These are phyloP conservation scores for Backusella sp. DNA, from an alignment of 192 early-diverging fungal genomes.

Conservation along the genomic window DNA sequence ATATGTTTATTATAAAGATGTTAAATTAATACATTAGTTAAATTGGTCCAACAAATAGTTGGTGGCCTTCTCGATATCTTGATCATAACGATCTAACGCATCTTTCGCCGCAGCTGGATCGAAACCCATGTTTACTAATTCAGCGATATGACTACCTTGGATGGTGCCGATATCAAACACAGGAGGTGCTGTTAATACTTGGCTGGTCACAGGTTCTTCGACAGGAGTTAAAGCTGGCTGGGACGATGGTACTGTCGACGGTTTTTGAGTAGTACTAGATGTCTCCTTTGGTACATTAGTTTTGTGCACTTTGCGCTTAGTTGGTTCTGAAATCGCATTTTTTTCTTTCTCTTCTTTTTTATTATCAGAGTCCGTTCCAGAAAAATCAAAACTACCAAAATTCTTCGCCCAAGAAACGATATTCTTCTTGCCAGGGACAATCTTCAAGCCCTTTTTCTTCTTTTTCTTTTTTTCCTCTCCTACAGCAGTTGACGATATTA, in stretches of 20 bases:
- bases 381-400: slow-evolving; percentile 22
- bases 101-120: slow-evolving; percentile 64
- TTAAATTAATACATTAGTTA: slow-evolving; percentile 2
- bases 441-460: slow-evolving; percentile 1
- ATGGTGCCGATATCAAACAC: background rate
- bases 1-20: background rate
- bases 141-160: slow-evolving; percentile 22
- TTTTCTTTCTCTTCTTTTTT: slow-evolving; percentile 13
- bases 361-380: background rate
- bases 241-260: background rate
- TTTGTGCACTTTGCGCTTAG: background rate
- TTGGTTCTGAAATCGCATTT: background rate
- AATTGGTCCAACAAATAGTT: slow-evolving; percentile 71
- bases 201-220: background rate
- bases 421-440: background rate
- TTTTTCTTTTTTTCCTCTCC: slow-evolving; percentile 8
- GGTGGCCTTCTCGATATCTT: slow-evolving; percentile 70
- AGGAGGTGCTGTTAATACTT: background rate
- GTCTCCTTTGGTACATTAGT: background rate
- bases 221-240: background rate
- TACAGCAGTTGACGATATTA: background rate
- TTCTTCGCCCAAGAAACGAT: slow-evolving; percentile 17
- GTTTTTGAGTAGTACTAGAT: background rate
- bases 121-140: slow-evolving; percentile 76
- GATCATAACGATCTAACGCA: slow-evolving; percentile 72